Evolutionary conservation across 2,329 filamentous ascomycete genomes (phyloP), one percentile per base, ranked within the genome.

Genomic region (Canariomyces notabilis): DNA sequence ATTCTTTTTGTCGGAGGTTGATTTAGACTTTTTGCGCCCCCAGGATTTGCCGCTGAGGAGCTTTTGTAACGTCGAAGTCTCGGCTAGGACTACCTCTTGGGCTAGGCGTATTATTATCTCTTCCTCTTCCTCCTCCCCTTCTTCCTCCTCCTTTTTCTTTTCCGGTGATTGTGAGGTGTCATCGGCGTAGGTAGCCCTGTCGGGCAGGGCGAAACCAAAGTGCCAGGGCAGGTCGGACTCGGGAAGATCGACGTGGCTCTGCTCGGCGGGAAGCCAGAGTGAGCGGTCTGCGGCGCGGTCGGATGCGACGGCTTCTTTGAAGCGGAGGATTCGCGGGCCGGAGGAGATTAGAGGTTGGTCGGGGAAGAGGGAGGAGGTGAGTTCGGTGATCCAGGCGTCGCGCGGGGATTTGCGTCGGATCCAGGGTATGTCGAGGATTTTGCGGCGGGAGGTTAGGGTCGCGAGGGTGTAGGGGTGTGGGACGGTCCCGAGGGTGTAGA

Each of bases 391-490:
- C 89, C 90, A 98, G 2, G 77, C 68, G 63, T 98, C 89, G 20
- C 90, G 87, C 22, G 74, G 68, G 0, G 85, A 82, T 44, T 84
- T 70, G 48, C 82, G 75, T 37, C 84, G 78, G 51, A 90, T 77
- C 70, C 80, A 85, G 6, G 72, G 65, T 1, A 83, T 67, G 38
- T 83, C 83, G 39, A 87, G 70, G 2, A 74, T 68, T 2, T 80
- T 73, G 33, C 78, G 74, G 48, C 80, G 75, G 53, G 80, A 75
- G 48, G 80, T 75, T 15, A 97, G 71, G 11, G 81, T 78, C 44
- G 82, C 77, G 34, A 89, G 74, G 1, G 90, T 96, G 71, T 89
- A 95, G 0, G 93, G 93, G 63, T 98, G 93, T 0, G 91, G 91
- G 11, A 97, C 84, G 1, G 83, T 87, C 49, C 85, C 89, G 53